Evolutionary conservation across 768 basidiomycete species (phyloP).

Genomic region (Candolleomyces efflorescens): DNA sequence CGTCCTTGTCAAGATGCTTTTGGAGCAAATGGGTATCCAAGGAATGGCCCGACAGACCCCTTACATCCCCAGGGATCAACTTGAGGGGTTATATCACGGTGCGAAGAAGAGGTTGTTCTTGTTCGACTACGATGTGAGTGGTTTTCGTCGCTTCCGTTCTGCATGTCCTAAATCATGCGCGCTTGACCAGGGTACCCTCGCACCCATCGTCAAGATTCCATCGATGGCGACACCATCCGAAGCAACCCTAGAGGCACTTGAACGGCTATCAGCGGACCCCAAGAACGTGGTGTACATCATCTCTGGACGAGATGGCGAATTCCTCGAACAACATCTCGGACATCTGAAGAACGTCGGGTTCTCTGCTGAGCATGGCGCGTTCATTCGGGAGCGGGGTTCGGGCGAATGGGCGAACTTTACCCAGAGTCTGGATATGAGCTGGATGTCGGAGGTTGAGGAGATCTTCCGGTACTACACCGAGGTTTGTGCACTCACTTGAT

Average conservation of each 20-base stretch:
- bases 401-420: constrained; percentile 84
- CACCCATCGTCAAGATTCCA: constrained; percentile 94
- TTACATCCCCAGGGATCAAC: constrained; percentile 59
- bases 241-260: constrained; percentile 69
- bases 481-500: constrained; percentile 33
- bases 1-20: constrained; percentile 81
- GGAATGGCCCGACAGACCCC: constrained; percentile 84
- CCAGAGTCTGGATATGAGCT: constrained; percentile 91
- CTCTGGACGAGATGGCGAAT: constrained; percentile 90
- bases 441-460: constrained; percentile 95
- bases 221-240: constrained; percentile 80
- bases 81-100: constrained; percentile 56
- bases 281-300: constrained; percentile 95
- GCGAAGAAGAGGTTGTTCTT: constrained; percentile 86
- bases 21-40: constrained; percentile 74
- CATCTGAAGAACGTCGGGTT: constrained; percentile 81
- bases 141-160: not conserved
- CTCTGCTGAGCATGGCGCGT: constrained; percentile 94
- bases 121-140: constrained; percentile 91
- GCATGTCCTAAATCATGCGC: constrained; percentile 3
- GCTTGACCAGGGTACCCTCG: constrained; percentile 74
- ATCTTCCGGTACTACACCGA: constrained; percentile 97
- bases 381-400: constrained; percentile 71
- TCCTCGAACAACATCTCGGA: constrained; percentile 89
- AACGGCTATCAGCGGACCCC: constrained; percentile 71